Evolutionary conservation across 2,329 filamentous ascomycete genomes (phyloP), one percentile per base, ranked within the genome.

Genomic region (Neurospora sp.): DNA sequence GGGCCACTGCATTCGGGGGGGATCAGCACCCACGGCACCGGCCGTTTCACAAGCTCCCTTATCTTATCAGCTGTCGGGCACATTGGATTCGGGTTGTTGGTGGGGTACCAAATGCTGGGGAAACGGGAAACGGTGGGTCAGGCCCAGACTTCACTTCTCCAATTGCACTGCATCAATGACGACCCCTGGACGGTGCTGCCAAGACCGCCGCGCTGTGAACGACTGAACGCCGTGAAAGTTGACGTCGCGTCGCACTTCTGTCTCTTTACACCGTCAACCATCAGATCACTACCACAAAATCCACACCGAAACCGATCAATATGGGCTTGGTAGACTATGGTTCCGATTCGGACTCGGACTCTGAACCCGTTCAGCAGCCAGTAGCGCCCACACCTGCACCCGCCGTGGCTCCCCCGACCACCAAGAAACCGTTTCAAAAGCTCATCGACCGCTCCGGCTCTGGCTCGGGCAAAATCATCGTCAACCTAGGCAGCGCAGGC

Each of bases 281-380:
- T 67, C 71, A 19, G n/a, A 70, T 17, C 28, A 28, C 4, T 9
- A 69, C 11, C 19, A 62, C 15, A 0, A 1, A 10, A 62, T 36
- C 23, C 52, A 66, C 46, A 23, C n/a, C 15, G 23, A 17, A 42
- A 69, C 36, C 4, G 52, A 62, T 62, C 28, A 80, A 67, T 46
- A 96, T 96, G 92, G 90, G 87, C 15, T 84, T 97, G 38, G 92
- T 96, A 74, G 89, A 91, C 72, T 97, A 96, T 76, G 93, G 92
- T 9, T 92, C 93, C 78, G 95, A 90, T 0, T 71, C 71, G 38
- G 90, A 91, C 66, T 93, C 90, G 13, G 91, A 91, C 69, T 84
- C 84, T 17, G 90, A 92, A 69, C 71, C 80, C 43, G 79, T 80
- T 70, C 71, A 76, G 19, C 68, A 73, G 36, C 40, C 69, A 23